A percentile compares a stretch with the other conserved stretches of the same genome.
phyloP scores from a whole-genome alignment of 257 asterid species.

The Haberlea rhodopensis region DNA sequence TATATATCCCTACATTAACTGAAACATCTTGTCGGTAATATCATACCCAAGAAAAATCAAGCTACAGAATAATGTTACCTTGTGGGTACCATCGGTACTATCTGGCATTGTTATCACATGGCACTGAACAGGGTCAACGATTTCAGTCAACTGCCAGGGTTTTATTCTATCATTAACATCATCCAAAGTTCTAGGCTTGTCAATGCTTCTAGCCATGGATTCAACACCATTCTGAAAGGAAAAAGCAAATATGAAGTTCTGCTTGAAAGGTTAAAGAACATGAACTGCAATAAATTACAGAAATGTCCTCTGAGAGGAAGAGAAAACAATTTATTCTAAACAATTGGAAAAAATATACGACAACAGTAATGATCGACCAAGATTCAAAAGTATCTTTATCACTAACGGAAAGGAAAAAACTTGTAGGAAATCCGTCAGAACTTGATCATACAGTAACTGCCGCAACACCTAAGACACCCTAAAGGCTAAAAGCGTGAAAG shows the following conservation, averaged over 20 bases:
- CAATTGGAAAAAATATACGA: background rate
- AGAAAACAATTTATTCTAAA: background rate
- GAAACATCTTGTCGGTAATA: constrained; percentile 23
- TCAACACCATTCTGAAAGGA: constrained; percentile 83
- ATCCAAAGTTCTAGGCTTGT: constrained; percentile 72
- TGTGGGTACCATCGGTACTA: constrained; percentile 64
- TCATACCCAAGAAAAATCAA: constrained; percentile 20
- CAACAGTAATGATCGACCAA: background rate
- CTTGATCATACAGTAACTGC: constrained; percentile 18
- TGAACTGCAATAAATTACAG: constrained; percentile 1
- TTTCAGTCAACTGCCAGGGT: constrained; percentile 87
- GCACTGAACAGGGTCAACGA: constrained; percentile 78
- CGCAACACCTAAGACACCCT: constrained; percentile 5
- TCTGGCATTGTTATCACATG: constrained; percentile 90
- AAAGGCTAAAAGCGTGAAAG: constrained; percentile 22
- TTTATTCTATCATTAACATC: constrained; percentile 70
- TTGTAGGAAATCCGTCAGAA: background rate
- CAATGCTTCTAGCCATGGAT: constrained; percentile 70
- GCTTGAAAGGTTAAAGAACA: constrained; percentile 17
- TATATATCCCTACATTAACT: constrained; percentile 56
- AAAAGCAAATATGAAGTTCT: constrained; percentile 13
- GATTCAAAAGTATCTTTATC: background rate
- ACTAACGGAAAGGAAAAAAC: constrained; percentile 1
- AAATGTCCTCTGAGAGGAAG: background rate
- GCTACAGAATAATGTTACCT: too few species aligned